phyloP scores from a whole-genome alignment of 2,329 filamentous ascomycete species.

The Botrytis medusae region DNA sequence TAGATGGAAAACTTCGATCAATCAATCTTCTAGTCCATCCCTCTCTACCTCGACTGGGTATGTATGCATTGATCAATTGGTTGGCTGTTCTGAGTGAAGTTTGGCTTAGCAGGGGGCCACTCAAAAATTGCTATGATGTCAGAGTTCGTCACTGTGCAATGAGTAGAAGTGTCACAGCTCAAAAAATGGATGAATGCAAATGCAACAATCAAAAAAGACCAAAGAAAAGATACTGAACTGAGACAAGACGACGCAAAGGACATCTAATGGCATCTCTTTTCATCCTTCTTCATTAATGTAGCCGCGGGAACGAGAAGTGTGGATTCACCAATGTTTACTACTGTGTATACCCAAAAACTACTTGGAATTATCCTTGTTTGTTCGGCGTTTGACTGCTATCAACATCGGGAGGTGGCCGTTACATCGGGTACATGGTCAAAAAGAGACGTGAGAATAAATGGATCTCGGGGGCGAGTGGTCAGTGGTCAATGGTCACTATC shows the following conservation, averaged over 20 bases:
- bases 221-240: background rate
- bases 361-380: slow-evolving; percentile 10
- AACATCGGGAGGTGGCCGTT: background rate
- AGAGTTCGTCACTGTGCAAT: background rate
- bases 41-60: background rate
- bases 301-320: background rate
- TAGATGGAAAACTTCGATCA: no score
- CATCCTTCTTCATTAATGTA: background rate
- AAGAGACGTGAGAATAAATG: background rate
- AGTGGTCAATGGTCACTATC: background rate
- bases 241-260: background rate
- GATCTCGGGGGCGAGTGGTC: background rate
- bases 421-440: background rate
- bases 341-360: background rate
- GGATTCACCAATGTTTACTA: background rate
- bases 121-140: background rate
- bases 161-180: background rate
- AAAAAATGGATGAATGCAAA: background rate
- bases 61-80: background rate
- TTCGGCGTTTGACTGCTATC: background rate
- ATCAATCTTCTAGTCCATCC: background rate
- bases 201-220: background rate
- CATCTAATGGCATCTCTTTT: background rate
- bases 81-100: slow-evolving; percentile 1
- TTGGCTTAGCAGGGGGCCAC: background rate